Conservation (phyloP, 306 rosid genomes). For the Canavalia gladiata region DNA sequence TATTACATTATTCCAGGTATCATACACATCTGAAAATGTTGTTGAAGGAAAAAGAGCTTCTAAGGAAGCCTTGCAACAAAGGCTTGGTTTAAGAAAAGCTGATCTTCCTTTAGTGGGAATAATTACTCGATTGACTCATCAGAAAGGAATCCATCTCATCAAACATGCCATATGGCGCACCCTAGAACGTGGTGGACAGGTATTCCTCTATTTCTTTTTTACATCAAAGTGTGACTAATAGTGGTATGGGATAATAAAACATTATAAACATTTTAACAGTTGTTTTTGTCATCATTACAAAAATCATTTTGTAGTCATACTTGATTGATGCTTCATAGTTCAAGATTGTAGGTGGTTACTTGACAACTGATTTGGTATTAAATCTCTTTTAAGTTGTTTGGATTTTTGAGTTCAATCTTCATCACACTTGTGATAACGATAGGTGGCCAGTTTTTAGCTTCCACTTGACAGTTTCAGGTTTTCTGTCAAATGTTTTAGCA, state of each 20-base stretch:
- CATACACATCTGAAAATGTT: conserved; percentile 92
- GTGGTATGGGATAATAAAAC: background rate
- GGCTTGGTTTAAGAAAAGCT: conserved; percentile 72
- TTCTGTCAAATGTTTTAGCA: conserved; percentile 18
- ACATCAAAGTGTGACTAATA: conserved; percentile 30
- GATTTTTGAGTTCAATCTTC: conserved; percentile 30
- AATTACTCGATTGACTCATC: conserved; percentile 89
- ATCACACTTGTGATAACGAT: conserved; percentile 15
- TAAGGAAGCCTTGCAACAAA: conserved; percentile 88
- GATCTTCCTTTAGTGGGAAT: conserved; percentile 92
- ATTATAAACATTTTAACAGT: background rate
- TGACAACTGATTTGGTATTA: conserved; percentile 20
- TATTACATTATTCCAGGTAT: conserved; percentile 63
- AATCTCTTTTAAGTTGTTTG: conserved; percentile 13
- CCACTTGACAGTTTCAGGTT: conserved; percentile 18
- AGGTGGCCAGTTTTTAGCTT: conserved; percentile 19
- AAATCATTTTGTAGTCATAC: conserved; percentile 24
- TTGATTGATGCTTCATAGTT: background rate
- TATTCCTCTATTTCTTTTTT: conserved; percentile 45
- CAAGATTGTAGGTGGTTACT: conserved; percentile 33
- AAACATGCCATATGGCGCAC: conserved; percentile 84
- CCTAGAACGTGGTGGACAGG: conserved; percentile 95
- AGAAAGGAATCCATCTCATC: conserved; percentile 99
- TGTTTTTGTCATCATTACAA: conserved; percentile 12
- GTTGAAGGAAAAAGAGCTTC: conserved; percentile 95